Evolutionary conservation across 73 alveolate species (phyloP), one percentile per base, ranked within the genome.

Genomic region (Blepharisma japonicum): DNA sequence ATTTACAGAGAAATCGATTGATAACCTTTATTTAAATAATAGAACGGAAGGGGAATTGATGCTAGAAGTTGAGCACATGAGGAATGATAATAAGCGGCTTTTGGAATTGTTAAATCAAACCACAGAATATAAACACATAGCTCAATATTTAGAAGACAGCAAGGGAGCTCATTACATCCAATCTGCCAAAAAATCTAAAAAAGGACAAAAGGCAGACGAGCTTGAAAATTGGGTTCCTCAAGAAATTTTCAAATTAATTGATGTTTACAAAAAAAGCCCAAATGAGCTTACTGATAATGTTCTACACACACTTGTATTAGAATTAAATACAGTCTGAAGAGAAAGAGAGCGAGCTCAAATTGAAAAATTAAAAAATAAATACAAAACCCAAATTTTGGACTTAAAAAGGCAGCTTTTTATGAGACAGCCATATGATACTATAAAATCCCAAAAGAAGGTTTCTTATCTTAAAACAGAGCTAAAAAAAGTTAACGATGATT

Each of bases 341-440:
- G 74, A 61, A 25, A 0, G 74, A 25, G 74, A 61, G 23, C 14
- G 23, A 61, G 5, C 14, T 25, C 74, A 18, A 61, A 25, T 61
- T 3, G 39, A 14, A 14, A 61, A 61, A 61, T 9, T 61, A 8
- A 61, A 61, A 61, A n/a, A 61, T 25, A 39, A 61, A 20, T 61
- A 14, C 23, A n/a, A 61, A 61, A 9, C 74, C 14, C 14, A 61
- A 61, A 61, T 61, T 9, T n/a, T 14, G 18, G 74, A 61, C 47
- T 25, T 61, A 9, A 61, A 61, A 25, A 14, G 74, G 23, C 74
- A 61, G 47, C 23, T 61, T 8, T 9, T 61, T 5, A 61, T 61
- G 74, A 61, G 74, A 5, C 14, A 61, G 47, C 74, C 74, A 14
- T 61, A 61, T 61, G 74, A 61, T 25, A 61, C 14, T 25, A 25